Evolutionary conservation across 2,329 filamentous ascomycete species (phyloP).

Genomic region (Fusarium concolor): DNA sequence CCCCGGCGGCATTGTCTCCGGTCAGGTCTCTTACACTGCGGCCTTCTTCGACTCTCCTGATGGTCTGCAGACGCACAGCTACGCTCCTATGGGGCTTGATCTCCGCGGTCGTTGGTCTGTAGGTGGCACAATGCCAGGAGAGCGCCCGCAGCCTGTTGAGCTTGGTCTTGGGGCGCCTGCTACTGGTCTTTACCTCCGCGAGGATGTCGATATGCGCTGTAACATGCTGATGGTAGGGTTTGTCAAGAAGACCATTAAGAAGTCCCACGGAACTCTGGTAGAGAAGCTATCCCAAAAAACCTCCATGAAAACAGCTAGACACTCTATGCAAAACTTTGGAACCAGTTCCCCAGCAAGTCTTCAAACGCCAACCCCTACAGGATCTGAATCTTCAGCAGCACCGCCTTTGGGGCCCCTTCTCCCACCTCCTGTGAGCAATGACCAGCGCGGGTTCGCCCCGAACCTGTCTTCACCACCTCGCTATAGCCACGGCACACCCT

Average conservation of each 20-base stretch:
- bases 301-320: constrained; percentile 27
- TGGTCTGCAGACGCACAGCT: constrained; percentile 85
- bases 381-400: constrained; percentile 26
- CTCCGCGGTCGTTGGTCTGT: constrained; percentile 84
- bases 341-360: constrained; percentile 13
- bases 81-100: constrained; percentile 83
- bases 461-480: constrained; percentile 11
- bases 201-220: constrained; percentile 85
- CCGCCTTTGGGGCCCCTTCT: constrained; percentile 31
- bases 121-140: constrained; percentile 76
- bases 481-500: constrained; percentile 23
- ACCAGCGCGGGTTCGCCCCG: constrained; percentile 20
- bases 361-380: constrained; percentile 30
- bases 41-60: constrained; percentile 80
- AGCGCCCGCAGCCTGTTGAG: constrained; percentile 73
- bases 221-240: constrained; percentile 81
- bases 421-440: constrained; percentile 20
- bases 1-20: constrained; percentile 71
- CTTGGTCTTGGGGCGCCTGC: constrained; percentile 73
- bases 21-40: constrained; percentile 80
- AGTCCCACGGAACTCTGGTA: constrained; percentile 77
- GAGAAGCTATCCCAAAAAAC: constrained; percentile 64
- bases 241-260: constrained; percentile 85
- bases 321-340: constrained; percentile 33
- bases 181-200: constrained; percentile 81